Evolutionary conservation across 202 grass and related monocot species (phyloP), one percentile per base, ranked within the genome.

Genomic region (Carex arenaria): DNA sequence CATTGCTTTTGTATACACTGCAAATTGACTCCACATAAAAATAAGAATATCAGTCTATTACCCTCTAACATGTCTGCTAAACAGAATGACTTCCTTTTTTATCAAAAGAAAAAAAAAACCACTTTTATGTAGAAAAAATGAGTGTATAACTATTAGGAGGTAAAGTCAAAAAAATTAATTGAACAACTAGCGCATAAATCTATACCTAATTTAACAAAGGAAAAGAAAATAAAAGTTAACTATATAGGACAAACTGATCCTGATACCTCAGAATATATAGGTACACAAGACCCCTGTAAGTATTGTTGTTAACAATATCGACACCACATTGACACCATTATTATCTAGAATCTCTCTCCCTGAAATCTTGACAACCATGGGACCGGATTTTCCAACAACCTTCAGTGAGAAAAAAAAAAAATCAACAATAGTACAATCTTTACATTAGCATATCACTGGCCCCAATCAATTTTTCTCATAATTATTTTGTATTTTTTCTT

Each of bases 321-420:
- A 93, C 4, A 93, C 91, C 61, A 86, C 88, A 88, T 98, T 98
- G 14, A 93, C 96, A 56, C 93, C 88, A 5, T 98, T 93, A 51
- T 95, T 98, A 82, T 95, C 96, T 80, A 98, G 84, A 71, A 93
- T 73, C 51, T 92, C 84, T 90, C 82, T 93, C 84, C 93, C 93
- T 31, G 96, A 98, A 84, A 98, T 98, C 72, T 86, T 92, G 4
- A 19, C 86, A 38, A 98, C 93, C 0, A 91, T 95, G 65, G 93
- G 91, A 60, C 88, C 88, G 1, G 85, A 74, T 72, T 82, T 89
- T 78, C 93, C 88, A 30, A 98, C 92, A 64, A 95, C 93, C 95
- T 98, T 60, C 82, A 84, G 10, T 43, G 80, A 61, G 79, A 83
- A 45, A 83, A 45, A 45, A 42, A 73, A 3, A 84, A 42, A 7